Percentiles rank a stretch among this genome's conserved stretches.
These are phyloP conservation scores for Plasmodium chabaudi DNA, from an alignment of 169 alveolate species.

Conservation along the genomic window DNA sequence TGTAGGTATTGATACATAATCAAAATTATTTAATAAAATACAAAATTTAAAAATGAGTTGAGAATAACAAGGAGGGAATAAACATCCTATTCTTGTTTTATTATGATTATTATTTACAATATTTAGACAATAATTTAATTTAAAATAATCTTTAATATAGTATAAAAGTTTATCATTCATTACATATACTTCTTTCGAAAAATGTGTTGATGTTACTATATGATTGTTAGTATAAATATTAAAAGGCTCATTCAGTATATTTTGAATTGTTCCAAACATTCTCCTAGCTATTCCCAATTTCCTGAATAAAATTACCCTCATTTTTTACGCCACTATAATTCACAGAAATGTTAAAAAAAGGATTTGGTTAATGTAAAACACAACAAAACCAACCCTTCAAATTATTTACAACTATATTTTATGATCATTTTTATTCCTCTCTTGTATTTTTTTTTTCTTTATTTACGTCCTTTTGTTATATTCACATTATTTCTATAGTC, in stretches of 20 bases:
- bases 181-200: constrained; percentile 31
- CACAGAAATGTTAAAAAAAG: background rate
- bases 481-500: too few relatives aligned
- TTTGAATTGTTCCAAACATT: constrained; percentile 36
- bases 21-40: constrained; percentile 55
- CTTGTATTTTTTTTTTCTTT: too few relatives aligned
- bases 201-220: constrained; percentile 20
- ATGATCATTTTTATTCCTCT: too few relatives aligned
- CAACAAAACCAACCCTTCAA: too few relatives aligned
- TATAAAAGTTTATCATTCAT: constrained; percentile 61
- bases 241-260: constrained; percentile 24
- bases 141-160: constrained; percentile 61
- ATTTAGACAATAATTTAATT: constrained; percentile 3
- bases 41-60: constrained; percentile 61
- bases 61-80: constrained; percentile 75
- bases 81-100: constrained; percentile 50
- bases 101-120: constrained; percentile 1
- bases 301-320: background rate
- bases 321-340: background rate
- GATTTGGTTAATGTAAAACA: too few relatives aligned
- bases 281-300: constrained; percentile 2
- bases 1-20: constrained; percentile 64
- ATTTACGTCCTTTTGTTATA: too few relatives aligned
- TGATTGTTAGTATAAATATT: constrained; percentile 47
- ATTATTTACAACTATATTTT: too few relatives aligned